Percentiles rank a stretch among this genome's conserved stretches.
Evolutionary conservation across 116 monocot genomes (phyloP).

Genomic region (Iris pallida): DNA sequence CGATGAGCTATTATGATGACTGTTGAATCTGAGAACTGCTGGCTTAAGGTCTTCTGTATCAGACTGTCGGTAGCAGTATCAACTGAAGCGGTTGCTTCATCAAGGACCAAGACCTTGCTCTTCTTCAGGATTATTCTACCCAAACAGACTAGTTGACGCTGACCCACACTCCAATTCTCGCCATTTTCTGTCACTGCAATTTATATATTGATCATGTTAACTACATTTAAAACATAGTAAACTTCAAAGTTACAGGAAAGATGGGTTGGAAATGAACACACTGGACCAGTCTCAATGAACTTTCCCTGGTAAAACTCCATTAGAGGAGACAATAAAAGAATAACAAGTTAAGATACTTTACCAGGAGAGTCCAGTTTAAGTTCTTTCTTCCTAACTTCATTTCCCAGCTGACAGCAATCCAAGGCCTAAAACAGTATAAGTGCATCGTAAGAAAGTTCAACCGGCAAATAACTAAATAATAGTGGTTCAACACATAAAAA

Average conservation of each 20-base stretch:
- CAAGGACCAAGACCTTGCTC: constrained; percentile 47
- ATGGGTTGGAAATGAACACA: neutral
- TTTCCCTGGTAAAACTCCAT: neutral
- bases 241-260: neutral
- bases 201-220: constrained; percentile 4
- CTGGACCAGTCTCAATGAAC: neutral
- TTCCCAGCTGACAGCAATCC: constrained; percentile 73
- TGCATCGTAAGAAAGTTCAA: too few species aligned
- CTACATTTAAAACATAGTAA: neutral
- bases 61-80: constrained; percentile 51
- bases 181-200: constrained; percentile 50
- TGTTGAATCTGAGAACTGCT: constrained; percentile 45
- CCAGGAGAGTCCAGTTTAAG: constrained; percentile 68
- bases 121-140: constrained; percentile 50
- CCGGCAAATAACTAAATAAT: too few species aligned
- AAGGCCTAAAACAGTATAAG: constrained; percentile 27
- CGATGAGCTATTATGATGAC: constrained; percentile 59
- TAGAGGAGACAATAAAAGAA: neutral
- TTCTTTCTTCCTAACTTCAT: constrained; percentile 63
- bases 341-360: constrained; percentile 3
- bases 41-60: constrained; percentile 49
- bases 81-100: constrained; percentile 65
- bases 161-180: constrained; percentile 62
- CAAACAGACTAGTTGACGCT: constrained; percentile 53
- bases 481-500: too few species aligned